Base-by-base conservation (phyloP, 108 stramenopile genomes). In the Seminavis robusta region DNA sequence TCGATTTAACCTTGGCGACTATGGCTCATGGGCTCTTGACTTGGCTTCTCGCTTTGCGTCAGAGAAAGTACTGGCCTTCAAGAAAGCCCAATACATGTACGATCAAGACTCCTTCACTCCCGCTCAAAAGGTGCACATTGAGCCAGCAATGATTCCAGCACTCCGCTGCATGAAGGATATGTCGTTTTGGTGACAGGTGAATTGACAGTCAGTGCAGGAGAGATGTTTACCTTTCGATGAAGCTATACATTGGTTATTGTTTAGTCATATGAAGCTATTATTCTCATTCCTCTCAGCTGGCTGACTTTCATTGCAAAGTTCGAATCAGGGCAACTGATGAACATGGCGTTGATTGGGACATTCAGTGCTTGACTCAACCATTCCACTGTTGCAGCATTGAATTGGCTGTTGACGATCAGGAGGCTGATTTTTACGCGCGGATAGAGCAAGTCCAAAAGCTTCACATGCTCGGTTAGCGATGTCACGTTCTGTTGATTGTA, bases 311-410 rank as follows among this genome's bases (percentile, higher is more conserved):
- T 65, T 36, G 73, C 64, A 47, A 86, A 83, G 41, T 80, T 74
- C 48, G 68, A 68, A 46, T 86, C 84, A 5, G 79, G 79, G 59
- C 79, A 80, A 17, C 68, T 63, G 50, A 86, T 81, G 49, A 86
- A 83, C 77, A 84, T 79, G 55, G 71, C 74, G 59, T 78, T 84
- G 56, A 60, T 31, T 17, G 47, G 55, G 5, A 80, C 50, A 3
- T 56, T 65, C 1, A 80, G 28, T 10, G 66, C 45, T 31, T 41
- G 41, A 3, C 47, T 45, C 10, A 69, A 41, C 71, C 64, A 66
- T 50, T 80, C 79, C 1, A 83, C 70, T 10, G 71, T 57, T 15
- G 59, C 56, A 11, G 78, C 70, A 36, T 59, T 67, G 63, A 83
- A 83, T 3, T 7, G 28, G 28, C 76, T 74, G 13, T 77, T 44